Percentiles rank a stretch among this genome's conserved stretches.
phyloP scores from a whole-genome alignment of 495 filamentous ascomycete genomes.

The Baudoinia panamericana region DNA sequence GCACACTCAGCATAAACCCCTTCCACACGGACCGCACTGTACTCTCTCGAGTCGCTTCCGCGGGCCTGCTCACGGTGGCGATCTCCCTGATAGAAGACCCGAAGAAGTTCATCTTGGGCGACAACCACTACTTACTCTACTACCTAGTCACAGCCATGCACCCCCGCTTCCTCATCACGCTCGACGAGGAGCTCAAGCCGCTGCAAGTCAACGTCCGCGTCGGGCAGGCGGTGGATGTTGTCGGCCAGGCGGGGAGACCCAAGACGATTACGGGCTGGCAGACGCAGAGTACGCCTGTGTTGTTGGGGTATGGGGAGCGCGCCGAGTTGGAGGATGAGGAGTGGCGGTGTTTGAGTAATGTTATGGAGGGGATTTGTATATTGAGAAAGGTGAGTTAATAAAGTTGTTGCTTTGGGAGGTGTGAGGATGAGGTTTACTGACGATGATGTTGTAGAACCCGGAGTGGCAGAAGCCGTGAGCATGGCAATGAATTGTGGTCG shows the following conservation, averaged over 20 bases:
- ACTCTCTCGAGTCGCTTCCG: slow-evolving; percentile 78
- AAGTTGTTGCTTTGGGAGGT: background rate
- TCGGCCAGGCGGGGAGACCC: slow-evolving; percentile 88
- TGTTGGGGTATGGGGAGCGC: slow-evolving; percentile 83
- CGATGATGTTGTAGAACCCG: slow-evolving; percentile 4
- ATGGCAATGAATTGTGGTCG: background rate
- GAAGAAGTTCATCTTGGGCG: slow-evolving; percentile 81
- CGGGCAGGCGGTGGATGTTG: slow-evolving; percentile 94
- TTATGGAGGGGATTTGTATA: slow-evolving; percentile 88
- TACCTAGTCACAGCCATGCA: slow-evolving; percentile 97
- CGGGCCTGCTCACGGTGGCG: slow-evolving; percentile 78
- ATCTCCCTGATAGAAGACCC: slow-evolving; percentile 78
- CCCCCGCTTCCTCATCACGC: slow-evolving; percentile 86
- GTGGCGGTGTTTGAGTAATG: slow-evolving; percentile 81
- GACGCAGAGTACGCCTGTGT: slow-evolving; percentile 93
- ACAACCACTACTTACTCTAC: slow-evolving; percentile 91
- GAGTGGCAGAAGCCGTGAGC: slow-evolving; percentile 13
- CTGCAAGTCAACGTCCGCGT: slow-evolving; percentile 92
- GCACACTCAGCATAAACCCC: slow-evolving; percentile 83
- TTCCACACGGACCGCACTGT: slow-evolving; percentile 98
- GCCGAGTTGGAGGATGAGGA: slow-evolving; percentile 97
- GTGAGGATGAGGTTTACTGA: background rate
- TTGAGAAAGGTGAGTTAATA: slow-evolving; percentile 68
- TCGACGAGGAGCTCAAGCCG: slow-evolving; percentile 88
- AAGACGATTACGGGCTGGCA: slow-evolving; percentile 99